Conservation (phyloP, 2,329 filamentous ascomycete species). For the Monilinia fructicola region DNA sequence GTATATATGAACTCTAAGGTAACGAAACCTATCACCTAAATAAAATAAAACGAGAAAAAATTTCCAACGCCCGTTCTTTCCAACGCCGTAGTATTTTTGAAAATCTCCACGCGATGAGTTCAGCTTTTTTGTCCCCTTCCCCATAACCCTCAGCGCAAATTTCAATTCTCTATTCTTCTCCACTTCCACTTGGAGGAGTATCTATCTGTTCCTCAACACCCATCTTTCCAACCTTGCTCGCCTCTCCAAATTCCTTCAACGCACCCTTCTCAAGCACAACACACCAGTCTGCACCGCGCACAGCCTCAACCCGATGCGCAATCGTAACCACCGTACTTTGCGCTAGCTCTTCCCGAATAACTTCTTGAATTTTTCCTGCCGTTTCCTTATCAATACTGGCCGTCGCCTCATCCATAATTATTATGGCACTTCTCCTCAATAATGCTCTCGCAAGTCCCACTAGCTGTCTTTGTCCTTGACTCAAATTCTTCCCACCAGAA, state of each 20-base stretch:
- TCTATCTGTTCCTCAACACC: not conserved
- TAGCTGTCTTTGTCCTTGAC: slow-evolving; percentile 64
- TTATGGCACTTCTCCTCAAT: slow-evolving; percentile 57
- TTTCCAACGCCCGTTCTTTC: too few species aligned
- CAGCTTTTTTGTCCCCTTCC: not conserved
- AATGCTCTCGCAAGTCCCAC: slow-evolving; percentile 64
- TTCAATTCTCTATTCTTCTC: not conserved
- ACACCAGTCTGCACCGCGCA: slow-evolving; percentile 54
- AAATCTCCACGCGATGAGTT: too few species aligned
- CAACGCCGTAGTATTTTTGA: too few species aligned
- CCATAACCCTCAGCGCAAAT: not conserved
- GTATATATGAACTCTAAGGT: too few species aligned
- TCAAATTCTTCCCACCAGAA: slow-evolving; percentile 60
- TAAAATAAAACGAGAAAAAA: too few species aligned
- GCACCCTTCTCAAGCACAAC: slow-evolving; percentile 38
- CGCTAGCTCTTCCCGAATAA: slow-evolving; percentile 56
- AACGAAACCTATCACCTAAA: too few species aligned
- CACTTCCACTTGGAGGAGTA: not conserved
- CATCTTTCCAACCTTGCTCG: slow-evolving; percentile 23
- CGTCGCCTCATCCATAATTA: slow-evolving; percentile 67
- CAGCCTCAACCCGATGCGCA: slow-evolving; percentile 63
- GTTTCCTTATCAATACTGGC: slow-evolving; percentile 64
- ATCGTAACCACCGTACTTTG: slow-evolving; percentile 64
- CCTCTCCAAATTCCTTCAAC: slow-evolving; percentile 31
- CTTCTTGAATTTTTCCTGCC: slow-evolving; percentile 53